A percentile compares a stretch with the other conserved stretches of the same genome.
phyloP scores from a whole-genome alignment of 176 grass and related monocot genomes.

The Neostapfia colusana region DNA sequence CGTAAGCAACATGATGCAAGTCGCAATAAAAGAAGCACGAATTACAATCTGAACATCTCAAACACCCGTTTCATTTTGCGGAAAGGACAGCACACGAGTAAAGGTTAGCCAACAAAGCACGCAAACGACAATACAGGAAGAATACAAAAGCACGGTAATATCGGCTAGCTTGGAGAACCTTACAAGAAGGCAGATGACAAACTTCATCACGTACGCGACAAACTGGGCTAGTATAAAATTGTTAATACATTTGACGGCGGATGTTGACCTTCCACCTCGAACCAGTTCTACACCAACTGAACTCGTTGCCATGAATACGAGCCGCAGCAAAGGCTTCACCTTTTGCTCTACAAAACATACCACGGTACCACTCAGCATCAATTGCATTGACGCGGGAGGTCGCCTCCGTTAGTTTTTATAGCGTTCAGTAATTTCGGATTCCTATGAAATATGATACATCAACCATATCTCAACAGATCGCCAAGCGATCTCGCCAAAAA shows the following conservation, averaged over 20 bases:
- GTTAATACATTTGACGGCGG: neutral
- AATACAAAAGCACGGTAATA: neutral
- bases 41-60: neutral
- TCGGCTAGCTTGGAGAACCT: neutral
- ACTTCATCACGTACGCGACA: neutral
- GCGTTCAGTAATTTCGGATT: neutral
- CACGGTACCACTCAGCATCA: neutral
- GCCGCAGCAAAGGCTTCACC: no score
- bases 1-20: neutral
- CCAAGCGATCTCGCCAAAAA: neutral
- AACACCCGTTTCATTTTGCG: neutral
- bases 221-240: neutral
- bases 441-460: neutral
- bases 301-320: neutral
- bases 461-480: neutral
- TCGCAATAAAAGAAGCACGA: neutral
- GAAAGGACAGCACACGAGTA: neutral
- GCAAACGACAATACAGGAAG: neutral
- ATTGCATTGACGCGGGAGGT: neutral
- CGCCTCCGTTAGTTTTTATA: no score
- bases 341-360: neutral
- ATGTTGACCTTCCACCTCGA: neutral
- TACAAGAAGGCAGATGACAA: slow-evolving; percentile 36
- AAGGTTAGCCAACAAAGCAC: neutral
- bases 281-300: neutral